Base-by-base conservation (phyloP, 2,329 filamentous ascomycete genomes). In the Cercospora brassicicola region DNA sequence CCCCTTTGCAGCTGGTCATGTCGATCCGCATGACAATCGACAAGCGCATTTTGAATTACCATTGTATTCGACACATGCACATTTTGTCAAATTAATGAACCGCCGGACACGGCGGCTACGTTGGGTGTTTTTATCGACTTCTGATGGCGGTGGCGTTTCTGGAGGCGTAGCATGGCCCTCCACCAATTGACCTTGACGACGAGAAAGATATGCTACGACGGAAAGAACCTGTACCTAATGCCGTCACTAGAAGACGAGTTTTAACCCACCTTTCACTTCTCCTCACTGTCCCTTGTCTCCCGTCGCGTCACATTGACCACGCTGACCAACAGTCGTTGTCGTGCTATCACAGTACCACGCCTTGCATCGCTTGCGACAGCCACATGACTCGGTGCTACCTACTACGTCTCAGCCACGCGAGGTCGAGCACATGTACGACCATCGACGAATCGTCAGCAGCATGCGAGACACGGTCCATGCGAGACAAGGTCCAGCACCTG, bases 161-260 rank as follows among this genome's bases (percentile, higher is more conserved):
- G 53, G 53, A 57, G 48, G 48, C 48, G 48, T 55, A 42, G 62
- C 62, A 64, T 57, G 20, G 36, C 48, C 26, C 62, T 36, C 36
- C 51, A 13, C 28, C 31, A 36, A 48, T 59, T 60, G 62, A n/a
- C 18, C 36, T 48, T 55, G 28, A 45, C 31, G n/a, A 26, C 11
- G 59, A 42, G 62, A 62, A 23, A 18, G 28, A 39, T 36, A 56
- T 64, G 65, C 65, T 63, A 63, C 59, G 65, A 62, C 36, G 36
- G 18, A 62, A 55, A 42, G 20, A 26, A 59, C 8, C 10, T 67
- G 66, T 64, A 67, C 60, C 33, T 67, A 61, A 67, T 64, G 66
- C 56, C 20, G 59, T 62, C 66, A 39, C 66, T 61, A 64, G 66
- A 67, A 64, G 66, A 62, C 56, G 66, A 67, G 15, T 67, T 67